Percentiles rank a stretch among this genome's conserved stretches.
Conservation (phyloP, 2,329 filamentous ascomycete species). For the Trichothecium sympodiale region DNA sequence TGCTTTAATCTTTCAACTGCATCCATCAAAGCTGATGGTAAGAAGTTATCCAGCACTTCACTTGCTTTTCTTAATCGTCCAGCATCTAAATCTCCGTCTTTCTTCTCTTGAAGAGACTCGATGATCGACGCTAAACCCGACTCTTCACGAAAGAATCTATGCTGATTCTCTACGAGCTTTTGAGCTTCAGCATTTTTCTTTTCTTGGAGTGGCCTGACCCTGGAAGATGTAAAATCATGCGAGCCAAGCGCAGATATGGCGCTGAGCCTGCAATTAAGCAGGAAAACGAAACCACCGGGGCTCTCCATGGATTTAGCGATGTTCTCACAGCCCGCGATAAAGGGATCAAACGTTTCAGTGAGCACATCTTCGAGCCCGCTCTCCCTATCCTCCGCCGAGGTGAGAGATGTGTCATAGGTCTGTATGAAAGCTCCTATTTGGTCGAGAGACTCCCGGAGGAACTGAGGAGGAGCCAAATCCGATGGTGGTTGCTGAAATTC, state of each 20-base stretch:
- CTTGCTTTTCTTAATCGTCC: constrained; percentile 52
- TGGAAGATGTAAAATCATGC: constrained; percentile 53
- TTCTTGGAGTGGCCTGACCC: constrained; percentile 43
- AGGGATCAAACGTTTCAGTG: constrained; percentile 74
- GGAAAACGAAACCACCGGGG: constrained; percentile 56
- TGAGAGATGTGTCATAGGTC: constrained; percentile 75
- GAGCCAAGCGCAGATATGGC: constrained; percentile 42
- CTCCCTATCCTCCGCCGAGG: constrained; percentile 45
- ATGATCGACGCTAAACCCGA: constrained; percentile 50
- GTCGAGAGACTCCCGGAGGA: constrained; percentile 69
- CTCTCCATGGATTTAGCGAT: constrained; percentile 50
- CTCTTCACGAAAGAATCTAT: constrained; percentile 58
- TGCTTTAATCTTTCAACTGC: constrained; percentile 70
- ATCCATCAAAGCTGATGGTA: constrained; percentile 88
- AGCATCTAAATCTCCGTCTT: constrained; percentile 36
- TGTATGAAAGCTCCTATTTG: constrained; percentile 70
- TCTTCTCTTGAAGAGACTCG: constrained; percentile 23
- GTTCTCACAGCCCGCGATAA: constrained; percentile 62
- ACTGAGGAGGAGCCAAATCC: constrained; percentile 70
- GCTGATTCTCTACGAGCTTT: constrained; percentile 57
- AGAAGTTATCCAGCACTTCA: constrained; percentile 75
- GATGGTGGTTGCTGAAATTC: constrained; percentile 58
- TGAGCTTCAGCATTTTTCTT: constrained; percentile 42
- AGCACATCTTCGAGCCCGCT: constrained; percentile 67
- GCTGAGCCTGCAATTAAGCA: constrained; percentile 58